Evolutionary conservation across 2,329 filamentous ascomycete genomes (phyloP), one percentile per base, ranked within the genome.

Genomic region (Xylariaceae sp.): DNA sequence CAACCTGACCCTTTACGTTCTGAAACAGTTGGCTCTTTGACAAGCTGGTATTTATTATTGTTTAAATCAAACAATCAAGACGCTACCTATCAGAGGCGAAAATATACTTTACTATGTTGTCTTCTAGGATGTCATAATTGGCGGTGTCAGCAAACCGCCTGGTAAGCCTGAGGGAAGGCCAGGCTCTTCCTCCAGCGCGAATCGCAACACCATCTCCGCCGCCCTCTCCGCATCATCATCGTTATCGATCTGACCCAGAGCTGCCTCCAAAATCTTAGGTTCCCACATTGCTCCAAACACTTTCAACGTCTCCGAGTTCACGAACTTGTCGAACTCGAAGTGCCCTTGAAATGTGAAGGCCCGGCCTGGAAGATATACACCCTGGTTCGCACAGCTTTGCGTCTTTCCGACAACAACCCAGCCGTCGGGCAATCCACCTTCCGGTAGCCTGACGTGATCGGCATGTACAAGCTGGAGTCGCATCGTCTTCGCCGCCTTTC

Each of bases 321-420:
- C 49, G 33, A 66, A 67, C 1, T 52, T 29, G 45, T 68, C 61
- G 48, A 69, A 70, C 41, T 69, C 67, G 19, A 65, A 67, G 48
- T 68, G 65, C 0, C 66, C 66, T 32, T 68, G 65, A 11, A 61
- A 60, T 0, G 65, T 70, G 11, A 70, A 52, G 0, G 69, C 53
- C 4, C 64, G 50, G 2, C 61, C 60, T 12, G 56, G 47, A 37
- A 66, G 49, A 47, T 66, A 67, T 2, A 68, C 42, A 0, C 66
- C 67, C 41, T 69, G 64, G 6, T 65, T 52, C 1, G 46, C 51
- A 45, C 65, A 69, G 37, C 63, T 58, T 4, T 48, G 27, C 1
- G 44, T 54, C 1, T 43, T 33, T 2, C 55, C 57, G 16, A 60
- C 46, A n/a, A 43, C 42, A 4, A 49, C n/a, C 32, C 49, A 55